Evolutionary conservation across 257 asterid genomes (phyloP).

Genomic region (Plantago elongata): DNA sequence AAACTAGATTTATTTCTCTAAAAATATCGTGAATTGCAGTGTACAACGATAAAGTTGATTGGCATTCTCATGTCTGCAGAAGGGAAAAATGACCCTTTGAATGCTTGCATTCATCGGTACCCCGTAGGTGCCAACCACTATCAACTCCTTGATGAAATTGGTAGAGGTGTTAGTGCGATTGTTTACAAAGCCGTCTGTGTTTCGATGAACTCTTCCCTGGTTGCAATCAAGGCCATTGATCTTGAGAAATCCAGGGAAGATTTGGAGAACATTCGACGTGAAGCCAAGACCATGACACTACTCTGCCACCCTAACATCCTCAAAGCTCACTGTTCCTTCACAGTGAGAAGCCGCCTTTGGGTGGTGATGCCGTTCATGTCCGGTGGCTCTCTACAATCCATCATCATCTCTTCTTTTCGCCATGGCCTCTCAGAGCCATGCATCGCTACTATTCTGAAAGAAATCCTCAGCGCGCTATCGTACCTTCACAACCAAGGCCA

Average conservation of each 20-base stretch:
- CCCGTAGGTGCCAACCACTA: constrained; percentile 40
- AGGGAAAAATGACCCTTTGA: constrained; percentile 23
- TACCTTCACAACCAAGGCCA: constrained; percentile 85
- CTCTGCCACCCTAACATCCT: constrained; percentile 83
- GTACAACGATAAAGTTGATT: background rate
- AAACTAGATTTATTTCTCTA: background rate
- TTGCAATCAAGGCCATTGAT: constrained; percentile 77
- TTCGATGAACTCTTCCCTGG: constrained; percentile 45
- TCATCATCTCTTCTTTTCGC: constrained; percentile 55
- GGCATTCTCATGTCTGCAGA: constrained; percentile 22
- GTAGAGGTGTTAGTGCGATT: constrained; percentile 62
- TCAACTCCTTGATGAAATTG: constrained; percentile 41
- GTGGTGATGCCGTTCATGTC: constrained; percentile 95
- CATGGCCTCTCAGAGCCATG: constrained; percentile 71
- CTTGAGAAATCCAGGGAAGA: constrained; percentile 57
- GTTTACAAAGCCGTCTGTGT: constrained; percentile 73
- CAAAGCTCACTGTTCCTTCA: constrained; percentile 74
- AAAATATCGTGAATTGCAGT: background rate
- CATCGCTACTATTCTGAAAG: constrained; percentile 59
- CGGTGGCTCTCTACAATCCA: constrained; percentile 72
- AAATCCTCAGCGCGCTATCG: constrained; percentile 44
- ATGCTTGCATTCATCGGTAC: constrained; percentile 22
- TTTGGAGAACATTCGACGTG: constrained; percentile 57
- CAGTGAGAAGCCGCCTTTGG: constrained; percentile 63
- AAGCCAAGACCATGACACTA: constrained; percentile 67